Percentiles rank a stretch among this genome's conserved stretches.
phyloP scores from a whole-genome alignment of 257 asterid species.

The Solanum sejunctum region DNA sequence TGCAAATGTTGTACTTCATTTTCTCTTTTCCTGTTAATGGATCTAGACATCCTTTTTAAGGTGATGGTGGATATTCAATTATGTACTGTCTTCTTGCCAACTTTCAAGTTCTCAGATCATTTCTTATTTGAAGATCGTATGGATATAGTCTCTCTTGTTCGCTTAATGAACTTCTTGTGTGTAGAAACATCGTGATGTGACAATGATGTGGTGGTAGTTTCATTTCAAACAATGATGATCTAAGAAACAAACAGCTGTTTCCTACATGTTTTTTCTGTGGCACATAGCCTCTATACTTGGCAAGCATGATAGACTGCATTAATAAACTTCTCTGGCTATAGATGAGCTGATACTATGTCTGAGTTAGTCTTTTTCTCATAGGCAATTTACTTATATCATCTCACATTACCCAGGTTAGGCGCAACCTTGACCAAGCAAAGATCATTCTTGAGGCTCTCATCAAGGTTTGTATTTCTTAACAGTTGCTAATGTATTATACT shows the following conservation, averaged over 20 bases:
- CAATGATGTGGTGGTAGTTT: neutral
- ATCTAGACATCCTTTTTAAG: neutral
- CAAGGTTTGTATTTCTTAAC: conserved; percentile 36
- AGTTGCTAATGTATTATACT: neutral
- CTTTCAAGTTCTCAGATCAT: neutral
- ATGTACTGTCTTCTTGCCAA: neutral
- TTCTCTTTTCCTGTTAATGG: neutral
- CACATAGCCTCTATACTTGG: neutral
- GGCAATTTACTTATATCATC: neutral
- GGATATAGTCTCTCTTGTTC: neutral
- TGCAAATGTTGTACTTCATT: neutral
- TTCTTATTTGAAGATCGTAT: neutral
- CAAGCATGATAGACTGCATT: neutral
- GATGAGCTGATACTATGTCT: neutral
- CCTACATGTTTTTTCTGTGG: neutral
- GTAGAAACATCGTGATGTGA: neutral
- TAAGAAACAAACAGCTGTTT: neutral
- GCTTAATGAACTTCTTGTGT: neutral
- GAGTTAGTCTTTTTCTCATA: neutral
- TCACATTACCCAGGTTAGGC: conserved; percentile 66
- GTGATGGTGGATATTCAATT: neutral
- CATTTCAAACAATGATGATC: neutral
- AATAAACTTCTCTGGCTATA: neutral
- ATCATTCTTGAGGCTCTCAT: conserved; percentile 68
- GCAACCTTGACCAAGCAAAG: conserved; percentile 97